Base-by-base conservation (phyloP, 2,329 filamentous ascomycete genomes). In the Trichoderma atroviride region DNA sequence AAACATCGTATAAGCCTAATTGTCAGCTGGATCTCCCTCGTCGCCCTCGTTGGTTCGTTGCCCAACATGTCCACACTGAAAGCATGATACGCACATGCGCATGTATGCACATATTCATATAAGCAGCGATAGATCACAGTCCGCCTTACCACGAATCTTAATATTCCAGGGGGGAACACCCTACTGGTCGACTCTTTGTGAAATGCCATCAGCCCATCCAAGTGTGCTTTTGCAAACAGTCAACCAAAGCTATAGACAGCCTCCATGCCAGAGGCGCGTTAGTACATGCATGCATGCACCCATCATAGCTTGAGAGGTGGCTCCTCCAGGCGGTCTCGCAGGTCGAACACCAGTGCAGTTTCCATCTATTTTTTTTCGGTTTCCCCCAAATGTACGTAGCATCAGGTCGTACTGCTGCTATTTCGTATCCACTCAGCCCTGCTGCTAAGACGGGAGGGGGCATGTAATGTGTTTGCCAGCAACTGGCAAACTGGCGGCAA, bases 391-490 rank as follows among this genome's bases (percentile, higher is more conserved):
- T 29, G 29, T 56, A 31, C 56, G 40, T 56, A 35, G 64, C 59
- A 59, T 31, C 64, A 55, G 58, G 55, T 59, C 64, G 37, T 67
- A 55, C 63, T 59, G 40, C 40, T 50, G 19, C 40, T n/a, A 43
- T 65, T 56, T 43, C 50, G 55, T 67, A 67, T 22, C 64, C 64
- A 67, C 64, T 52, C 64, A 67, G 55, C 64, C 64, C 55, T 67
- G 64, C 64, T 59, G 64, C 40, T 50, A n/a, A 66, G 64, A 59
- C 29, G 64, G 55, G 53, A 50, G 64, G 50, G 67, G 59, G 53
- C 61, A 55, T 53, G 57, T 55, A 68, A 40, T 68, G 57, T 69
- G 59, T 67, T 69, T 69, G 60, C 60, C 40, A 64, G 35, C 60
- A 64, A 64, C 53, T 63, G 67, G 67, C 60, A 63, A 62, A 43